phyloP scores from a whole-genome alignment of 176 grass and related monocot genomes.

The Rhipidocladum racemiflorum region DNA sequence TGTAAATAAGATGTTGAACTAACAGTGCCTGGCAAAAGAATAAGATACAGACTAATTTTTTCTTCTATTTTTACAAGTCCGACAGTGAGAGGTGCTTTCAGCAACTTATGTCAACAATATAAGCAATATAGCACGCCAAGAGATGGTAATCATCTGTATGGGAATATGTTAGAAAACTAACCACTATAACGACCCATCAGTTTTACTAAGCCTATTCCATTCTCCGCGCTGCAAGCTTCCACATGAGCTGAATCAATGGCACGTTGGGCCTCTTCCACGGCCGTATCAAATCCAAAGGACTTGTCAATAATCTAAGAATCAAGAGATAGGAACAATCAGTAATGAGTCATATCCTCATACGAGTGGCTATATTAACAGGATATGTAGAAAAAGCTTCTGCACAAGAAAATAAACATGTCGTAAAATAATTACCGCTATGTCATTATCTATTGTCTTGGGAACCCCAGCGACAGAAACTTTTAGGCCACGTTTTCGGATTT shows the following conservation, averaged over 20 bases:
- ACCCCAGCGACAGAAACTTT: conserved; percentile 69
- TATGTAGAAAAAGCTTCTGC: neutral
- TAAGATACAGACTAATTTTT: neutral
- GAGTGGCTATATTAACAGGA: conserved; percentile 8
- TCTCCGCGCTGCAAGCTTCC: conserved; percentile 86
- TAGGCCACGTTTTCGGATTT: conserved; percentile 76
- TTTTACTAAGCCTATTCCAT: conserved; percentile 96
- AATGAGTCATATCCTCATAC: neutral
- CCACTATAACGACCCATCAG: conserved; percentile 99
- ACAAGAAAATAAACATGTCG: neutral
- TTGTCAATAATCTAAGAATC: conserved; percentile 89
- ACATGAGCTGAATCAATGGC: conserved; percentile 98
- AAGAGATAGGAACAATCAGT: conserved; percentile 14
- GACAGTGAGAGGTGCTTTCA: neutral
- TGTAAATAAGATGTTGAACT: conserved; percentile 6
- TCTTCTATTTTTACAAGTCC: neutral
- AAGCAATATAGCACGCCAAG: conserved; percentile 9
- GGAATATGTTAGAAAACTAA: conserved; percentile 44
- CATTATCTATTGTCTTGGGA: conserved; percentile 93
- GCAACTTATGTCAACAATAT: neutral
- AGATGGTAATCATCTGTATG: neutral
- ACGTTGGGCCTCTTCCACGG: conserved; percentile 94
- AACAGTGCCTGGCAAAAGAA: neutral
- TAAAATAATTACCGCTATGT: conserved; percentile 61
- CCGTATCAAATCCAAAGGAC: conserved; percentile 97